Percentiles rank a stretch among this genome's conserved stretches.
Evolutionary conservation across 2,329 filamentous ascomycete genomes (phyloP).

Genomic region (Parafenestella ontariensis): DNA sequence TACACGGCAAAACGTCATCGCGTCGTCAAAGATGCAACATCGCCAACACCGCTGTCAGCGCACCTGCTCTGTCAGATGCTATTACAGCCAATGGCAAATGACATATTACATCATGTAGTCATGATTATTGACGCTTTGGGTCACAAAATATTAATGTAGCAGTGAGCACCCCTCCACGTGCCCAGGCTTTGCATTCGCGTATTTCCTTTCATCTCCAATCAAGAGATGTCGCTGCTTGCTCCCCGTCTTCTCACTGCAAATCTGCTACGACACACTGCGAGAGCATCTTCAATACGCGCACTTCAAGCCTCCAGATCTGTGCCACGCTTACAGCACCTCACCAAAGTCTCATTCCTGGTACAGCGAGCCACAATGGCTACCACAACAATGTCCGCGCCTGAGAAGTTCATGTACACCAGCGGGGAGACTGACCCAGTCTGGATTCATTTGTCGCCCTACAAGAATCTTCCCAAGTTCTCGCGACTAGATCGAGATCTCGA

Average conservation of each 20-base stretch:
- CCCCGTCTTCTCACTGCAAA: constrained; percentile 12
- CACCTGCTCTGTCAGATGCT: neutral
- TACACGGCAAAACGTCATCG: constrained; percentile 11
- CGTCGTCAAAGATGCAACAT: constrained; percentile 9
- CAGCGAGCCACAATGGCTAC: constrained; percentile 24
- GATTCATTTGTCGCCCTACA: constrained; percentile 59
- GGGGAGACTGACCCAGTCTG: constrained; percentile 62
- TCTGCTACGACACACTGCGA: constrained; percentile 9
- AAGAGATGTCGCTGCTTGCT: constrained; percentile 24
- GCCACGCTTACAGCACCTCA: neutral
- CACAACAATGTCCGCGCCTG: constrained; percentile 22
- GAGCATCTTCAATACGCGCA: constrained; percentile 3
- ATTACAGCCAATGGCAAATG: constrained; percentile 9
- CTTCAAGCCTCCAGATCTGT: constrained; percentile 2
- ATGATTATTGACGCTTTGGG: constrained; percentile 15
- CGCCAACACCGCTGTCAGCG: neutral
- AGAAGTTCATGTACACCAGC: constrained; percentile 56
- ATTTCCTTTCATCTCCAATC: neutral
- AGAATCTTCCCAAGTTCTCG: constrained; percentile 53
- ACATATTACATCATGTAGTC: constrained; percentile 17
- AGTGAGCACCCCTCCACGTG: constrained; percentile 13
- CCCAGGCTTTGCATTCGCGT: neutral
- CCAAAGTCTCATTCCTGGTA: neutral
- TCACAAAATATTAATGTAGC: neutral
- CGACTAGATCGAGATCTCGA: constrained; percentile 53